Evolutionary conservation across 257 asterid genomes (phyloP).

Genomic region (Fraxinus americana): DNA sequence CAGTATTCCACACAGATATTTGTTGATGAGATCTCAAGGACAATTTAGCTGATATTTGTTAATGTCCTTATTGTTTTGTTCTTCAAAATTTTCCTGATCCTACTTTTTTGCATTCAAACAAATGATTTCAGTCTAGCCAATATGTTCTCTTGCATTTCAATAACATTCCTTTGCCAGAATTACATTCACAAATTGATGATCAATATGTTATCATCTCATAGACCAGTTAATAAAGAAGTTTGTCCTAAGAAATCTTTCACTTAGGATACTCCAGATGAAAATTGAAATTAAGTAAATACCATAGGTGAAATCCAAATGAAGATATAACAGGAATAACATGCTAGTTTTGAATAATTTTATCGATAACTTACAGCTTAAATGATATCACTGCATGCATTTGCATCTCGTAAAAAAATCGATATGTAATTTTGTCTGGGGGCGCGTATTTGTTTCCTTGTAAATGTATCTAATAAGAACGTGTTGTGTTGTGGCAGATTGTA

Average conservation of each 20-base stretch:
- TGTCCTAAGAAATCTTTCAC: background rate
- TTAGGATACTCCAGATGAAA: background rate
- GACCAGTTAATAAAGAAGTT: background rate
- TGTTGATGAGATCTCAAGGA: background rate
- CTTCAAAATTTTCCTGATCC: background rate
- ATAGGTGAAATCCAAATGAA: background rate
- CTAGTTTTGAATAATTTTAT: background rate
- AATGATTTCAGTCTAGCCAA: background rate
- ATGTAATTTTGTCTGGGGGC: background rate
- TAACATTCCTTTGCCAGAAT: background rate
- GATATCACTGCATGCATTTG: background rate
- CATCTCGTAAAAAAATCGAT: background rate
- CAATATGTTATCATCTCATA: background rate
- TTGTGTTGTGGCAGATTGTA: constrained; percentile 53
- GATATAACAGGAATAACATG: background rate
- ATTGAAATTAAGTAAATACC: background rate
- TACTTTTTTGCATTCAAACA: too few species aligned
- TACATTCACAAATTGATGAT: background rate
- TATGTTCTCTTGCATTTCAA: background rate
- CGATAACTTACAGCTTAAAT: background rate
- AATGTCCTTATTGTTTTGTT: background rate
- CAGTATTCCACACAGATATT: background rate
- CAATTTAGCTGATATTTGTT: background rate
- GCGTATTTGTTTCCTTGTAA: background rate
- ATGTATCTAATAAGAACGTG: constrained; percentile 8